Conservation (phyloP, 306 rosid species). For the Senna siamea region DNA sequence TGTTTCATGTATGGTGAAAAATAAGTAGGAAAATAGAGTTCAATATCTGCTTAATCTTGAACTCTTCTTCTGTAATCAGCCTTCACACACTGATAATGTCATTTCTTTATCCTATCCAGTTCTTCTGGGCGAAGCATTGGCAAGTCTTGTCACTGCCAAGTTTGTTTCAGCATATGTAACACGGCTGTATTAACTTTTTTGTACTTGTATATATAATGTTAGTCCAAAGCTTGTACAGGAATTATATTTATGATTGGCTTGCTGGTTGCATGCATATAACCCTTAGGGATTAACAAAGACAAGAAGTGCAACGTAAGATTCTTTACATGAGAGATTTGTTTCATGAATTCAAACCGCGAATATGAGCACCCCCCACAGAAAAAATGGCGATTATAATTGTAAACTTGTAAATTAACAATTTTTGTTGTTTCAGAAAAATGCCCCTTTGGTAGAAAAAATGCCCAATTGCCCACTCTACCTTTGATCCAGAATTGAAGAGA, state of each 20-base stretch:
- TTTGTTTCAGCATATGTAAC: conserved; percentile 6
- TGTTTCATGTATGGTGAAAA: conserved; percentile 6
- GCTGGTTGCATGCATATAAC: not conserved
- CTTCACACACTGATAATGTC: conserved; percentile 15
- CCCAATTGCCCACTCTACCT: too few species aligned
- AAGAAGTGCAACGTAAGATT: too few species aligned
- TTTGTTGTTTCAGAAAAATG: too few species aligned
- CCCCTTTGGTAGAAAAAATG: too few species aligned
- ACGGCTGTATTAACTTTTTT: conserved; percentile 16
- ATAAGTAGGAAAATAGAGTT: conserved; percentile 21
- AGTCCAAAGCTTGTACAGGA: conserved; percentile 40
- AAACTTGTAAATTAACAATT: not conserved
- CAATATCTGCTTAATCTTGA: conserved; percentile 18
- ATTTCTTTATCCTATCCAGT: conserved; percentile 8
- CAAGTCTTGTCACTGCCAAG: not conserved
- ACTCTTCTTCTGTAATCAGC: not conserved
- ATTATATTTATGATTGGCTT: not conserved
- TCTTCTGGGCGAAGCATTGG: conserved; percentile 26
- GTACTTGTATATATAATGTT: conserved; percentile 38
- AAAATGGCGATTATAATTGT: not conserved
- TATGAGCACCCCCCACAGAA: not conserved
- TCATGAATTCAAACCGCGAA: not conserved
- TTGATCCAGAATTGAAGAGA: too few species aligned
- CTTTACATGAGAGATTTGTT: not conserved
- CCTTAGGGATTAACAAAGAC: too few species aligned